phyloP scores from a whole-genome alignment of 164 flowering plant species.

The Magnolia sinica region DNA sequence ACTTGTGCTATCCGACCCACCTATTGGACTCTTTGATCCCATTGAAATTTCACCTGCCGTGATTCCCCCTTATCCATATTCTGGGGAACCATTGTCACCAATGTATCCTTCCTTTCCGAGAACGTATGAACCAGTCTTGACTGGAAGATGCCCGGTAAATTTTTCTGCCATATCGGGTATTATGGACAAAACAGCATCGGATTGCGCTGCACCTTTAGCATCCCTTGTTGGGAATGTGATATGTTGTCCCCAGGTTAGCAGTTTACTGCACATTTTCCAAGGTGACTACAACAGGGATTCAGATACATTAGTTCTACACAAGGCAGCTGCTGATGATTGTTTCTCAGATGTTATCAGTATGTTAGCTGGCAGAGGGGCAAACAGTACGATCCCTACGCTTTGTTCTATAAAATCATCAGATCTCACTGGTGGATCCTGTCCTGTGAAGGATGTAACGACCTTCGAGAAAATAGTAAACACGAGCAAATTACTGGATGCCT shows the following conservation, averaged over 20 bases:
- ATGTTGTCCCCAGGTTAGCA: constrained; percentile 87
- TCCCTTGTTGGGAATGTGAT: constrained; percentile 79
- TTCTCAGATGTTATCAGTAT: constrained; percentile 79
- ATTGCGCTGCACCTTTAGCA: constrained; percentile 76
- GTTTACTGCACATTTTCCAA: constrained; percentile 80
- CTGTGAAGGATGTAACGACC: constrained; percentile 58
- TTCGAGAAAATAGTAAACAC: constrained; percentile 80
- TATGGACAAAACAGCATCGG: constrained; percentile 74
- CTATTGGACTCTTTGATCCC: constrained; percentile 65
- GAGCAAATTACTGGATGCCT: constrained; percentile 77
- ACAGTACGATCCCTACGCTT: constrained; percentile 48
- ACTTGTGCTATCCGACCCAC: constrained; percentile 43
- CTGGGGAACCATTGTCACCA: constrained; percentile 53
- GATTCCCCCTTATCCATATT: constrained; percentile 61
- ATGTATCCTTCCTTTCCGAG: constrained; percentile 79
- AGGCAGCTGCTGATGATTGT: constrained; percentile 70
- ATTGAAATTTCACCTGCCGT: constrained; percentile 86
- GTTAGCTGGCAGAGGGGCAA: constrained; percentile 78
- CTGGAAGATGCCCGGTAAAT: constrained; percentile 83
- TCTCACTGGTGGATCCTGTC: constrained; percentile 92
- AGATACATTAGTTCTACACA: constrained; percentile 54
- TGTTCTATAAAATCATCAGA: constrained; percentile 73
- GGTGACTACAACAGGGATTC: constrained; percentile 52
- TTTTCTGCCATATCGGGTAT: constrained; percentile 65
- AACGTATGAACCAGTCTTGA: constrained; percentile 78